These are phyloP conservation scores for Aspergillus sergii DNA, from an alignment of 2,329 filamentous ascomycete species.

Conservation along the genomic window DNA sequence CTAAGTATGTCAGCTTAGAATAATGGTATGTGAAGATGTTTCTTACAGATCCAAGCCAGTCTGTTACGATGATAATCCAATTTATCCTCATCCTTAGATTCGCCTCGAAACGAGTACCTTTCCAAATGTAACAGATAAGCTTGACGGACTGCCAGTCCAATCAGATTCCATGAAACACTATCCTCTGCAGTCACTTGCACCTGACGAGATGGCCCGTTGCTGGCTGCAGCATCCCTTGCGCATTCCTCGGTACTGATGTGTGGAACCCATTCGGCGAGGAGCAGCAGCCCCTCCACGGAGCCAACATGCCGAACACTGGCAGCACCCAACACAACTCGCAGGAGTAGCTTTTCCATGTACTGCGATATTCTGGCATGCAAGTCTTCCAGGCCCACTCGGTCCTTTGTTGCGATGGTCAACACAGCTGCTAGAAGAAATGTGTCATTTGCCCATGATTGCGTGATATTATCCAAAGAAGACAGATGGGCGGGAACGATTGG, in stretches of 20 bases:
- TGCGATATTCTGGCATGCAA: constrained; percentile 5
- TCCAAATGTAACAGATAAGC: constrained; percentile 26
- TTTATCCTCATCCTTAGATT: not conserved
- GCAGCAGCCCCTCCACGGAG: constrained; percentile 23
- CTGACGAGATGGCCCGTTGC: not conserved
- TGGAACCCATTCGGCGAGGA: constrained; percentile 27
- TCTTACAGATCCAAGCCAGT: constrained; percentile 18
- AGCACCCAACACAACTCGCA: constrained; percentile 18
- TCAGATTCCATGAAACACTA: constrained; percentile 26
- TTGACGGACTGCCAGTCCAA: constrained; percentile 26
- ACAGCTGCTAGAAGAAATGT: constrained; percentile 15
- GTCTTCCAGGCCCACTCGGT: constrained; percentile 1
- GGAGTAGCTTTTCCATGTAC: constrained; percentile 9
- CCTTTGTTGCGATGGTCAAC: constrained; percentile 19
- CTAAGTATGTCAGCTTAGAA: not conserved
- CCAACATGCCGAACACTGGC: constrained; percentile 17
- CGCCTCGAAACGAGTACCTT: constrained; percentile 17
- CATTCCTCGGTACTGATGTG: constrained; percentile 9
- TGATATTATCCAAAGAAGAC: not conserved
- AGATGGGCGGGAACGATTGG: constrained; percentile 13
- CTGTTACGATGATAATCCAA: constrained; percentile 3
- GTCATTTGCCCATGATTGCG: constrained; percentile 3
- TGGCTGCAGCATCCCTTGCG: not conserved
- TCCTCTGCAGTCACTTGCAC: constrained; percentile 16
- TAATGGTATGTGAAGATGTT: not conserved